These are phyloP conservation scores for Colletotrichum sp. DNA, from an alignment of 2,329 filamentous ascomycete species.

Conservation along the genomic window DNA sequence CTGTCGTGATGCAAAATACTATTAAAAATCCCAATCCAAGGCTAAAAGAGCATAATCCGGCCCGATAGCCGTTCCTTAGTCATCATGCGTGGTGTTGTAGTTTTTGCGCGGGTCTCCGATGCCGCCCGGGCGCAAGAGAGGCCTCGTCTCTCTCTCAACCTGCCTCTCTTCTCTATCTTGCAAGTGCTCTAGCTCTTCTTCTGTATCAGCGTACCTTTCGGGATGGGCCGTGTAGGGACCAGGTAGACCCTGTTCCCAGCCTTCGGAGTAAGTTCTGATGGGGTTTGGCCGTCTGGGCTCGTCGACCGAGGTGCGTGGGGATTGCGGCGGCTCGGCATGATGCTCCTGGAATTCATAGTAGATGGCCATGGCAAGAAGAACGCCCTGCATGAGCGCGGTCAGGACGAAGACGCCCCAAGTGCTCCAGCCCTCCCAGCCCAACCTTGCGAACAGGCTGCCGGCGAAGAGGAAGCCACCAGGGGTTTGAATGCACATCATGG, in stretches of 20 bases:
- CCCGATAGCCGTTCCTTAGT: neutral
- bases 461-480: constrained; percentile 92
- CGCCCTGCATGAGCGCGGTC: constrained; percentile 84
- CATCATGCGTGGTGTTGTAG: constrained; percentile 35
- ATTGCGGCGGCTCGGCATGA: constrained; percentile 30
- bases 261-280: constrained; percentile 52
- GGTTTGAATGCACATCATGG: constrained; percentile 98
- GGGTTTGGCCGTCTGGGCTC: constrained; percentile 39
- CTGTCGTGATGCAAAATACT: neutral
- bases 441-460: constrained; percentile 77
- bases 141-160: constrained; percentile 54
- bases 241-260: constrained; percentile 55
- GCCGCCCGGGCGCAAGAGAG: constrained; percentile 53
- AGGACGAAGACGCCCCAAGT: constrained; percentile 92
- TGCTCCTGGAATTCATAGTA: constrained; percentile 68
- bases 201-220: constrained; percentile 55
- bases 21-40: neutral
- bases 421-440: constrained; percentile 89
- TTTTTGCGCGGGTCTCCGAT: constrained; percentile 50
- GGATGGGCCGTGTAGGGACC: constrained; percentile 58
- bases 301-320: neutral
- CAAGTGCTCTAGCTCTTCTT: constrained; percentile 56
- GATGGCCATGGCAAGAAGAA: constrained; percentile 79
- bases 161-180: constrained; percentile 56
- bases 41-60: neutral